Conservation (phyloP, 495 filamentous ascomycete genomes). For the Terfezia boudieri region DNA sequence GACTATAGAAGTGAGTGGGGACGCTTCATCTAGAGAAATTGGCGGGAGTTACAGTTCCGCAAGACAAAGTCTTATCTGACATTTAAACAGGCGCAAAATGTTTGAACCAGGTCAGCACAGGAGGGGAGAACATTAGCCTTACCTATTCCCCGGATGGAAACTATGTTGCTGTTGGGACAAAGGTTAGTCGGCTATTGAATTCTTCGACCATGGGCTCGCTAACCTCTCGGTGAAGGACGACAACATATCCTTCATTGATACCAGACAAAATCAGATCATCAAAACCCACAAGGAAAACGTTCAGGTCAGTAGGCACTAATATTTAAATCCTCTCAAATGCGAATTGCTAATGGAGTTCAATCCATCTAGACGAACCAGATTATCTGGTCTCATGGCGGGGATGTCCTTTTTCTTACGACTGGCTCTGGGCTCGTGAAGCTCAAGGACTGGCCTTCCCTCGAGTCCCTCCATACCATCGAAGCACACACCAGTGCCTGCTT, state of each 20-base stretch:
- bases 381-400: constrained; percentile 54
- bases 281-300: constrained; percentile 37
- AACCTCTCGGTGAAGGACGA: constrained; percentile 10
- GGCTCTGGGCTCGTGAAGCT: constrained; percentile 67
- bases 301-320: neutral
- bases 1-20: constrained; percentile 28
- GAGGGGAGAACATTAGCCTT: constrained; percentile 59
- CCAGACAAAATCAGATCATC: constrained; percentile 22
- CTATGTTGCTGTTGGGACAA: constrained; percentile 61
- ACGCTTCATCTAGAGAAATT: no score
- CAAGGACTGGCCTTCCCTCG: constrained; percentile 42
- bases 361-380: constrained; percentile 54
- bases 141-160: constrained; percentile 78
- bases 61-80: no score
- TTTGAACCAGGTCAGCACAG: constrained; percentile 57
- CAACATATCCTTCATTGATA: constrained; percentile 15
- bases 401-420: constrained; percentile 56
- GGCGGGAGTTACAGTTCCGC: constrained; percentile 26
- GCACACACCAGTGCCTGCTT: constrained; percentile 17
- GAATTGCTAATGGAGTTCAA: no score
- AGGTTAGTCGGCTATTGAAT: constrained; percentile 28
- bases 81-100: constrained; percentile 23
- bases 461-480: constrained; percentile 21
- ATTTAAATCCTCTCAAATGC: no score
- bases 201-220: neutral